Base-by-base conservation (phyloP, 176 grass and related monocot genomes). In the Rhipidocladum racemiflorum region DNA sequence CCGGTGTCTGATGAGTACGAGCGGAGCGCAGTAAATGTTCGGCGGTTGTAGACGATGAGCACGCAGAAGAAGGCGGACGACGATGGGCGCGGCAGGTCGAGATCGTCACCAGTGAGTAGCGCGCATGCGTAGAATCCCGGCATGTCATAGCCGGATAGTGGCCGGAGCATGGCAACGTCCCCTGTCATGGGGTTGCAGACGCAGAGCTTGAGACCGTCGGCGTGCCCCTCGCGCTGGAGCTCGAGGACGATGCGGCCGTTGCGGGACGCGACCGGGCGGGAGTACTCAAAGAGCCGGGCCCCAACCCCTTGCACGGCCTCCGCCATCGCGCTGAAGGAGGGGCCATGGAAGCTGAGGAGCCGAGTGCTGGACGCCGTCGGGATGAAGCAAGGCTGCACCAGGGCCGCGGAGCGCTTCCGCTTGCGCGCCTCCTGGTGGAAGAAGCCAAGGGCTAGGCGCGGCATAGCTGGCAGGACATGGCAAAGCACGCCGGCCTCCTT, bases 31-130 rank as follows among this genome's bases (percentile, higher is more conserved):
- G 81, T 73, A 69, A 53, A 73, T 1, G 13, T 5, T 14, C 9
- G 57, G 1, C 69, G 57, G 56, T 83, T 73, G 69, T 83, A 74
- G 20, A 83, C 42, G 57, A 83, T 38, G 69, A 83, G 20, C 27
- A 82, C 13, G 54, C 68, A 56, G 40, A 72, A 62, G 68, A 83
- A 72, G 18, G 2, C 38, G 12, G 42, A 35, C 34, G 34, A 35
- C 34, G 34, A 35, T 3, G 34, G 34, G 34, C 34, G 17, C 25
- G 67, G 68, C 39, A 15, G 13, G 48, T 49, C 45, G 3, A 35
- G 34, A 35, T 51, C 44, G 24, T 76, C 71, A 24, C 70, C 48
- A 0, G 48, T 21, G 10, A 72, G 42, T 3, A 18, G 61, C 39
- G 3, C 0, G 39, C 34, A 35, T 4, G 34, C 3, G 34, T 35